Conservation (phyloP, 345 rosid genomes). For the Conringia planisiliqua region DNA sequence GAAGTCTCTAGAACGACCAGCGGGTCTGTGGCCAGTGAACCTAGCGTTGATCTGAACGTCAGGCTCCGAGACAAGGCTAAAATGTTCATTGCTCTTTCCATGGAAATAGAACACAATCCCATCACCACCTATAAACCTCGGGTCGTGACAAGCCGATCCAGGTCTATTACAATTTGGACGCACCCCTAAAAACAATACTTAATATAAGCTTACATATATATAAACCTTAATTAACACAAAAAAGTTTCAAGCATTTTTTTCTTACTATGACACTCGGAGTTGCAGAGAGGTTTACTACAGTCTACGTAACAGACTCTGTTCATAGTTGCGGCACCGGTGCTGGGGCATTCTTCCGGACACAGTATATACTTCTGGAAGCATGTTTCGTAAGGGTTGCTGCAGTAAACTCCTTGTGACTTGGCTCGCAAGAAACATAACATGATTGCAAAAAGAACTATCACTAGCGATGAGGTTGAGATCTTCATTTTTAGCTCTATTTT, state of each 20-base stretch:
- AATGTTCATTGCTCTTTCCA: constrained; percentile 45
- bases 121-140: constrained; percentile 52
- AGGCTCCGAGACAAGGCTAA: constrained; percentile 46
- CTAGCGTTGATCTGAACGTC: constrained; percentile 45
- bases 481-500: neutral
- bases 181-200: neutral
- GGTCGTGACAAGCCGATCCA: constrained; percentile 50
- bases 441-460: neutral
- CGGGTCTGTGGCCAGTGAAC: constrained; percentile 50
- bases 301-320: constrained; percentile 33
- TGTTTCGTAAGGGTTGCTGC: constrained; percentile 22
- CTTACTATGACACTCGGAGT: constrained; percentile 33
- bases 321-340: constrained; percentile 1
- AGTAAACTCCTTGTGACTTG: constrained; percentile 25
- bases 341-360: constrained; percentile 38
- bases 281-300: constrained; percentile 34
- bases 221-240: neutral
- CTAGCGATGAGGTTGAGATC: neutral
- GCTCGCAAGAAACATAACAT: constrained; percentile 13
- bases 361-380: constrained; percentile 19
- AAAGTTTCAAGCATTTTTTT: neutral
- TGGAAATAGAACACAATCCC: constrained; percentile 51
- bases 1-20: constrained; percentile 41
- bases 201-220: neutral
- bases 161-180: constrained; percentile 39